These are phyloP conservation scores for Colletotrichum tropicicola DNA, from an alignment of 2,329 filamentous ascomycete genomes.

Conservation along the genomic window DNA sequence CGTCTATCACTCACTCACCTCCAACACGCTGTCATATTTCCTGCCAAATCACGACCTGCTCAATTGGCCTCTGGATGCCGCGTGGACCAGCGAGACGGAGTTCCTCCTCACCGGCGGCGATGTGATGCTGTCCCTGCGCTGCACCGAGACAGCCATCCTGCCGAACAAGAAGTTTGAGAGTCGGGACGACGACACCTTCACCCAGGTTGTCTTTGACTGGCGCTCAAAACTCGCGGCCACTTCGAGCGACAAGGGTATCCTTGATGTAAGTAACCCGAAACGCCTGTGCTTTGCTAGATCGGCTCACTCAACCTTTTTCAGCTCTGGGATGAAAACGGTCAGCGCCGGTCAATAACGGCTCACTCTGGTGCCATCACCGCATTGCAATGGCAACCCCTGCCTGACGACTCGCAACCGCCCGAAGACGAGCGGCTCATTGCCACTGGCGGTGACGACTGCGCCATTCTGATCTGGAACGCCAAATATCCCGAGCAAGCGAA, in stretches of 20 bases:
- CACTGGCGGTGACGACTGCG: constrained; percentile 69
- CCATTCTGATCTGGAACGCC: constrained; percentile 71
- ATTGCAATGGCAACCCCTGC: constrained; percentile 68
- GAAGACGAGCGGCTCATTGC: constrained; percentile 67
- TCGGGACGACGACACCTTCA: constrained; percentile 61
- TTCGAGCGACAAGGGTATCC: constrained; percentile 65
- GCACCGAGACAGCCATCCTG: constrained; percentile 55
- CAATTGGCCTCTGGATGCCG: constrained; percentile 63
- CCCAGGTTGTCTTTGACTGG: constrained; percentile 65
- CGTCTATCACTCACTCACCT: constrained; percentile 56
- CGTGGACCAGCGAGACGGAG: constrained; percentile 67
- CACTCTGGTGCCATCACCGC: constrained; percentile 67
- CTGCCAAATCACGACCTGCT: constrained; percentile 60
- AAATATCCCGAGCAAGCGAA: constrained; percentile 59
- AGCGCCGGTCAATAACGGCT: constrained; percentile 64
- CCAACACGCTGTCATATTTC: constrained; percentile 56
- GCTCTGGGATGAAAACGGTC: constrained; percentile 65
- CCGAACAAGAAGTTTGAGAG: constrained; percentile 60
- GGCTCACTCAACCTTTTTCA: constrained; percentile 35
- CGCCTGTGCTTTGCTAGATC: constrained; percentile 23
- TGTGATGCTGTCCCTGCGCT: constrained; percentile 57
- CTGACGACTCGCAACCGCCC: constrained; percentile 33
- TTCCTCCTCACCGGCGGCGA: constrained; percentile 69
- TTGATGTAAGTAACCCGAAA: constrained; percentile 61
- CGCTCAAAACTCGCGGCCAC: constrained; percentile 64